These are phyloP conservation scores for Annulohypoxylon truncatum DNA, from an alignment of 2,329 filamentous ascomycete genomes.

Conservation along the genomic window DNA sequence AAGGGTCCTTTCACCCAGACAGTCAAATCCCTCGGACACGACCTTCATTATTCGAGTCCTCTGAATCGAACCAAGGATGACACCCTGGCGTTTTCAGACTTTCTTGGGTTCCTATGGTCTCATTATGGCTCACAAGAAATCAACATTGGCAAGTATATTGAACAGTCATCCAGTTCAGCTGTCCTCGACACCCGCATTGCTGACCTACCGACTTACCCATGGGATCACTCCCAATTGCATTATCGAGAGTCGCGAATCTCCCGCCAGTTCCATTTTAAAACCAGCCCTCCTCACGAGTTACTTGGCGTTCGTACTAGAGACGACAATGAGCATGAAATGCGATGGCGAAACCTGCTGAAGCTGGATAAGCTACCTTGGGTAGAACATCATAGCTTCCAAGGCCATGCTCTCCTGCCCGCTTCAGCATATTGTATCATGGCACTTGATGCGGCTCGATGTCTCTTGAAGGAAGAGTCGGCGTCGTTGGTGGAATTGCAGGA, in stretches of 20 bases:
- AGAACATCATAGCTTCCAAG: constrained; percentile 56
- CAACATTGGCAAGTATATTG: constrained; percentile 42
- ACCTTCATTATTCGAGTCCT: constrained; percentile 40
- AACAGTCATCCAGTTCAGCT: constrained; percentile 31
- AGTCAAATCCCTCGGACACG: constrained; percentile 33
- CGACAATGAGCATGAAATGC: constrained; percentile 51
- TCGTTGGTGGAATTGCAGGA: constrained; percentile 46
- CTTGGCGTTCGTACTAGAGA: constrained; percentile 54
- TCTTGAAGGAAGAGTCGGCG: constrained; percentile 41
- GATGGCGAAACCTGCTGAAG: constrained; percentile 58
- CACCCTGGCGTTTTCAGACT: constrained; percentile 42
- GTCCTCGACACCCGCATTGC: constrained; percentile 28
- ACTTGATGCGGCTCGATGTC: constrained; percentile 55
- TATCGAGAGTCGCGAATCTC: constrained; percentile 59
- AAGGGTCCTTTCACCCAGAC: constrained; percentile 45
- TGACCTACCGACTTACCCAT: constrained; percentile 58
- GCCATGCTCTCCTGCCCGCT: constrained; percentile 58
- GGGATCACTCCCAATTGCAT: constrained; percentile 59
- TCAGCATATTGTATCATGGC: constrained; percentile 62
- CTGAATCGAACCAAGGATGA: constrained; percentile 44
- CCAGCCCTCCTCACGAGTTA: constrained; percentile 51
- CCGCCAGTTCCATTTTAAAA: constrained; percentile 53
- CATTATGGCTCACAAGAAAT: constrained; percentile 34
- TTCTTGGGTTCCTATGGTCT: constrained; percentile 47
- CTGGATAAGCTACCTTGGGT: constrained; percentile 56